phyloP scores from a whole-genome alignment of 2,329 filamentous ascomycete genomes.

The Didymella lethalis region DNA sequence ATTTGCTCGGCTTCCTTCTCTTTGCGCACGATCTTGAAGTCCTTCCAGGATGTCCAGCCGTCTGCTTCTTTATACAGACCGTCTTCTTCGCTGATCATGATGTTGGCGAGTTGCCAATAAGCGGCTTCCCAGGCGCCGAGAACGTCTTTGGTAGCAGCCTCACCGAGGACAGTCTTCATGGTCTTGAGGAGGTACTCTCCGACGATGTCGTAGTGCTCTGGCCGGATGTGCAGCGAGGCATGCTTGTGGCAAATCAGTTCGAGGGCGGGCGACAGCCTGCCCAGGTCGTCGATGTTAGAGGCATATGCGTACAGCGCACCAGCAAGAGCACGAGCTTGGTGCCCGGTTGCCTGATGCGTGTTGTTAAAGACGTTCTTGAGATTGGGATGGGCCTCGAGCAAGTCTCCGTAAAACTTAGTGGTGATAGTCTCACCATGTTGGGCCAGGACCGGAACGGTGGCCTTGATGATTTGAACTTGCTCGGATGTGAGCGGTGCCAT shows the following conservation, averaged over 20 bases:
- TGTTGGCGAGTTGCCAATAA: conserved; percentile 75
- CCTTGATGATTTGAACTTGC: conserved; percentile 71
- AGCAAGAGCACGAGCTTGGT: conserved; percentile 75
- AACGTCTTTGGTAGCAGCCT: conserved; percentile 69
- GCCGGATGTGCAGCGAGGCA: conserved; percentile 71
- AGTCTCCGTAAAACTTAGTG: conserved; percentile 73
- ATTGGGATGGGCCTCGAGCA: conserved; percentile 70
- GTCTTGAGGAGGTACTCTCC: conserved; percentile 73
- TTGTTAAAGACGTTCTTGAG: conserved; percentile 76
- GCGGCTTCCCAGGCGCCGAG: conserved; percentile 74
- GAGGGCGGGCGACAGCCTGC: conserved; percentile 62
- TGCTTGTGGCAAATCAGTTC: conserved; percentile 81
- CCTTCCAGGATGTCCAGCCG: conserved; percentile 72
- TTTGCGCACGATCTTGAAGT: conserved; percentile 71
- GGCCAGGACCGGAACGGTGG: conserved; percentile 73
- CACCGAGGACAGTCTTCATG: conserved; percentile 72
- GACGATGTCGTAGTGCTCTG: conserved; percentile 75
- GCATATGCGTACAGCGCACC: conserved; percentile 75
- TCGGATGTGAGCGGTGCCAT: conserved; percentile 62
- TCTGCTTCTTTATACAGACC: conserved; percentile 68
- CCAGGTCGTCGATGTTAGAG: conserved; percentile 73
- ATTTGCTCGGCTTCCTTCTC: conserved; percentile 72
- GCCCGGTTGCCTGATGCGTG: conserved; percentile 71
- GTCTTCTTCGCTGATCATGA: conserved; percentile 73
- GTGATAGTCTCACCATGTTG: conserved; percentile 74